phyloP scores from a whole-genome alignment of 805 yeast species.

The Kuraishia hungarica region DNA sequence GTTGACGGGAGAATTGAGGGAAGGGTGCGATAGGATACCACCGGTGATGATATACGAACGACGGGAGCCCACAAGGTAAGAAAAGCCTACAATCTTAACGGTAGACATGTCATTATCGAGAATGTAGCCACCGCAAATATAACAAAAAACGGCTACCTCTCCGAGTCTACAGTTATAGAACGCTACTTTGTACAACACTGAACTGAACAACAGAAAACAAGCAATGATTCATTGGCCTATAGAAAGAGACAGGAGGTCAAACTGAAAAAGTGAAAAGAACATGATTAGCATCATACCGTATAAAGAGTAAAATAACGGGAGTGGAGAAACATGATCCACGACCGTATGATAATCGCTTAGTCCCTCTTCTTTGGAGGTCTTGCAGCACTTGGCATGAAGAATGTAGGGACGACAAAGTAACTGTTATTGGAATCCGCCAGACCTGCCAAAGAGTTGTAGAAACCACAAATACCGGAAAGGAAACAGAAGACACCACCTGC shows the following conservation, averaged over 20 bases:
- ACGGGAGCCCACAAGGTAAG: too few relatives aligned
- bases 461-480: constrained; percentile 32
- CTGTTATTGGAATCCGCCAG: constrained; percentile 38
- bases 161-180: too few relatives aligned
- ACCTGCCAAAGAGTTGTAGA: constrained; percentile 40
- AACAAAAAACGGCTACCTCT: too few relatives aligned
- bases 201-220: background rate
- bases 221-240: background rate
- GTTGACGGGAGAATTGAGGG: too few relatives aligned
- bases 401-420: constrained; percentile 42
- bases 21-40: too few relatives aligned
- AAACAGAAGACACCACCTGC: constrained; percentile 44
- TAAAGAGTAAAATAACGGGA: background rate
- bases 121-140: too few relatives aligned
- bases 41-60: too few relatives aligned
- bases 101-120: too few relatives aligned
- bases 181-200: too few relatives aligned
- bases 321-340: background rate
- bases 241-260: background rate
- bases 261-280: background rate
- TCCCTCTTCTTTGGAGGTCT: constrained; percentile 4
- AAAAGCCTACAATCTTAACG: too few relatives aligned
- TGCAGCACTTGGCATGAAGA: constrained; percentile 36
- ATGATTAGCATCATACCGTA: background rate
- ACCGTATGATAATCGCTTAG: background rate